Evolutionary conservation across 352 stramenopile genomes (phyloP).

Genomic region (Globisporangium cylindrosporum): DNA sequence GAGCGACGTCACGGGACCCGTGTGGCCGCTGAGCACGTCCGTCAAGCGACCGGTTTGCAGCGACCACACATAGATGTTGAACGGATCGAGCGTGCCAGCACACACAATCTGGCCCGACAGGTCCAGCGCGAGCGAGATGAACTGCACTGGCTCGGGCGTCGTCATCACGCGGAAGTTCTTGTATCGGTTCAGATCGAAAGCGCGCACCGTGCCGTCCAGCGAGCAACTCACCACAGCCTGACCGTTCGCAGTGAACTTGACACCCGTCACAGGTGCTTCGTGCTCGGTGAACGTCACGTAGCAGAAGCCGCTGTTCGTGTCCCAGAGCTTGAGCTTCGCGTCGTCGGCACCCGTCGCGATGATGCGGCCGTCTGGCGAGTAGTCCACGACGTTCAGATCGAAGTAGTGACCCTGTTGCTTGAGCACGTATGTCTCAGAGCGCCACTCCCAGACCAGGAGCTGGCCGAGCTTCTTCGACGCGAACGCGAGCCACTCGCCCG

Average conservation of each 20-base stretch:
- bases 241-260: slow-evolving; percentile 92
- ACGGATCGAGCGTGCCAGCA: slow-evolving; percentile 94
- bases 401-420: slow-evolving; percentile 99
- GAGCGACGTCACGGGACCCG: slow-evolving; percentile 95
- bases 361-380: slow-evolving; percentile 95
- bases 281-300: slow-evolving; percentile 99
- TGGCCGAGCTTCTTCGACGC: slow-evolving; percentile 97
- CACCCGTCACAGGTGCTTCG: slow-evolving; percentile 93
- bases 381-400: slow-evolving; percentile 96
- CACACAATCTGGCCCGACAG: slow-evolving; percentile 95
- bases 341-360: slow-evolving; percentile 98
- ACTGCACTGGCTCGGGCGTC: slow-evolving; percentile 96
- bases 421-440: slow-evolving; percentile 98
- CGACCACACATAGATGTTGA: slow-evolving; percentile 98
- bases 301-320: slow-evolving; percentile 97
- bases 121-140: slow-evolving; percentile 98
- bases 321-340: slow-evolving; percentile 99
- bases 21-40: slow-evolving; percentile 97
- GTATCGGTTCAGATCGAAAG: slow-evolving; percentile 98
- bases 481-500: slow-evolving; percentile 98
- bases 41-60: slow-evolving; percentile 96
- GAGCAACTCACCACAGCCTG: slow-evolving; percentile 95
- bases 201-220: slow-evolving; percentile 97
- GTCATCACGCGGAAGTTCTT: slow-evolving; percentile 99
- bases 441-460: slow-evolving; percentile 99